Percentiles rank a stretch among this genome's conserved stretches.
Conservation (phyloP, 768 basidiomycete genomes). For the Lyophyllum shimeji region DNA sequence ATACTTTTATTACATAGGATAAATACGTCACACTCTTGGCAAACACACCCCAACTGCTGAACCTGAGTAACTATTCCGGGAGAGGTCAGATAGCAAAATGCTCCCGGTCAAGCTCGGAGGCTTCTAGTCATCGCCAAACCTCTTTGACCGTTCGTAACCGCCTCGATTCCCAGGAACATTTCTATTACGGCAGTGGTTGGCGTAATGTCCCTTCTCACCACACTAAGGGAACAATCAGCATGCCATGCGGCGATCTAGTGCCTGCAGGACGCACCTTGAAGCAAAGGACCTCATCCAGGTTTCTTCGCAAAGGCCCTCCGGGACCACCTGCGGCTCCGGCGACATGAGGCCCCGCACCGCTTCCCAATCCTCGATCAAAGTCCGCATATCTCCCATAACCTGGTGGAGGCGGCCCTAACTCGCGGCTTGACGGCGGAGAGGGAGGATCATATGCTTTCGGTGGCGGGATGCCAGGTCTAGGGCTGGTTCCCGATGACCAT, state of each 20-base stretch:
- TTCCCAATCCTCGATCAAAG: constrained; percentile 56
- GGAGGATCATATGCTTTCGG: constrained; percentile 55
- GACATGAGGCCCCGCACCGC: constrained; percentile 24
- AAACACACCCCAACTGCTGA: neutral
- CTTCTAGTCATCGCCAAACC: constrained; percentile 30
- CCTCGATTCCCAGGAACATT: constrained; percentile 92
- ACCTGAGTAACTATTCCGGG: neutral
- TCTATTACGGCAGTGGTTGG: constrained; percentile 88
- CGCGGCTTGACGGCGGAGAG: constrained; percentile 69
- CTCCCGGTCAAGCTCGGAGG: neutral
- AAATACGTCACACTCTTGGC: neutral
- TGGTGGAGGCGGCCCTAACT: constrained; percentile 88
- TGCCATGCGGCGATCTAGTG: constrained; percentile 1
- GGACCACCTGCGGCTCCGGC: constrained; percentile 24
- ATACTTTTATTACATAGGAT: neutral
- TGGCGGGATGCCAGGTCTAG: constrained; percentile 45
- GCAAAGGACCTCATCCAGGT: constrained; percentile 81
- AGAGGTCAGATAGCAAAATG: neutral
- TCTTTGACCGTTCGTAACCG: constrained; percentile 62
- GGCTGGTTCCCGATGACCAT: constrained; percentile 45
- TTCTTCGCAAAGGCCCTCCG: constrained; percentile 53
- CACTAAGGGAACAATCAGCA: constrained; percentile 48
- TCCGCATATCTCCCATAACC: constrained; percentile 86
- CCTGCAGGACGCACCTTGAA: constrained; percentile 62
- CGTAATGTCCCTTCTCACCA: constrained; percentile 92